Percentiles rank a stretch among this genome's conserved stretches.
phyloP scores from a whole-genome alignment of 441 rosid species.

The Jatropha multifida region DNA sequence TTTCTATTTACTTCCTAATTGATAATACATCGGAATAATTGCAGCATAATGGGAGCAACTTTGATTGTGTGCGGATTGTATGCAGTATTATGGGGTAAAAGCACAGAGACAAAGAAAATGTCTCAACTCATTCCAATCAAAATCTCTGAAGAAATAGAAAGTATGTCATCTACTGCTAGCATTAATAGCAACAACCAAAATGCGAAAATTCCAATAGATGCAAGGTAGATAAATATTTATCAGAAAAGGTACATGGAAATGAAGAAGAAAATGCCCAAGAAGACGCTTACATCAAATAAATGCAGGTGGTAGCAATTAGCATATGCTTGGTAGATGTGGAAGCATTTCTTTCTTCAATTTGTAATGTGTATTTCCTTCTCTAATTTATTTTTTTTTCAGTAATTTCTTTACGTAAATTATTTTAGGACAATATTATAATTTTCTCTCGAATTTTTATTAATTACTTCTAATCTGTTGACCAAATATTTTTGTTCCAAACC shows the following conservation, averaged over 20 bases:
- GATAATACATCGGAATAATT: background rate
- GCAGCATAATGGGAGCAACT: conserved; percentile 21
- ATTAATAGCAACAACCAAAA: background rate
- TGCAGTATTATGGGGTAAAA: conserved; percentile 22
- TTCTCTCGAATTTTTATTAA: too few relatives aligned
- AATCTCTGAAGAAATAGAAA: background rate
- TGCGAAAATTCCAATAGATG: background rate
- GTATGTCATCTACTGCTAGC: background rate
- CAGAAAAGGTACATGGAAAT: background rate
- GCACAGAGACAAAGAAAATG: conserved; percentile 14
- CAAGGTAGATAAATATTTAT: background rate
- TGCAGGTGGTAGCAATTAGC: too few relatives aligned
- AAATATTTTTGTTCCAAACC: too few relatives aligned
- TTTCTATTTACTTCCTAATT: background rate
- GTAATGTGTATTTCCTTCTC: too few relatives aligned
- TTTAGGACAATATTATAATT: too few relatives aligned
- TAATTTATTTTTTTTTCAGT: too few relatives aligned
- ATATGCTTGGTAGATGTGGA: too few relatives aligned
- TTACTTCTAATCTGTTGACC: too few relatives aligned
- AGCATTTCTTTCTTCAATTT: too few relatives aligned
- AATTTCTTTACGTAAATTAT: too few relatives aligned
- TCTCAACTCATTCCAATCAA: background rate
- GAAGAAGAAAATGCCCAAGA: background rate
- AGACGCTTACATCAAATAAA: background rate
- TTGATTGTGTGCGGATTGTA: conserved; percentile 20